Percentiles rank a stretch among this genome's conserved stretches.
These are phyloP conservation scores for Collybia sp. DNA, from an alignment of 768 basidiomycete species.

Conservation along the genomic window DNA sequence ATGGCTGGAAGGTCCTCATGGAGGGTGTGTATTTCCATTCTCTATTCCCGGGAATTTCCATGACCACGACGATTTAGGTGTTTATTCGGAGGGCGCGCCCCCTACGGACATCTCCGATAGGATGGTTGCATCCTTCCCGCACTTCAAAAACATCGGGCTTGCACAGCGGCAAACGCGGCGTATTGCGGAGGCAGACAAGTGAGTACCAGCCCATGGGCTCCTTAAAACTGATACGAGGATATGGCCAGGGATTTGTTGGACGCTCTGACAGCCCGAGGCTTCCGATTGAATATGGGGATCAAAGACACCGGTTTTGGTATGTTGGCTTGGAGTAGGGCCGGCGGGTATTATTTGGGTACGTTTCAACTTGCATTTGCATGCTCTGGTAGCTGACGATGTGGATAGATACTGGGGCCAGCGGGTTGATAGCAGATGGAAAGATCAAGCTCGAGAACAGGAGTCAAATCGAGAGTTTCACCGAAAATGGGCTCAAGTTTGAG, in stretches of 20 bases:
- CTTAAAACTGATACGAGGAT: neutral
- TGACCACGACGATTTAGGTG: constrained; percentile 14
- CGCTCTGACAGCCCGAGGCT: neutral
- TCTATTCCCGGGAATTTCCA: neutral
- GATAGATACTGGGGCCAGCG: constrained; percentile 54
- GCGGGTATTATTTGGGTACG: neutral
- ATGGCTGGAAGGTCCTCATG: neutral
- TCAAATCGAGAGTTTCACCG: constrained; percentile 39
- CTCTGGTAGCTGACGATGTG: neutral
- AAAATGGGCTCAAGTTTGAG: constrained; percentile 40
- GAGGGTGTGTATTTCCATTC: neutral
- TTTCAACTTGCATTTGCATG: neutral
- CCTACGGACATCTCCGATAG: constrained; percentile 47
- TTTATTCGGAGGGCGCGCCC: constrained; percentile 44
- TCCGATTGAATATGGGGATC: neutral
- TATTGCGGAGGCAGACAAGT: constrained; percentile 57
- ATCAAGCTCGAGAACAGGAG: constrained; percentile 67
- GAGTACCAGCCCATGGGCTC: constrained; percentile 5
- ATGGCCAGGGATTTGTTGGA: neutral
- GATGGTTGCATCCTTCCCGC: constrained; percentile 43
- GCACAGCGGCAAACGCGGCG: constrained; percentile 25
- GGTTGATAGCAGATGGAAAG: constrained; percentile 60
- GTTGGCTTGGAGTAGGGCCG: neutral
- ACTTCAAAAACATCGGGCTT: constrained; percentile 22
- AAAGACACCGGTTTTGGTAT: neutral